Base-by-base conservation (phyloP, 208 protist genomes). In the Wallacemonas rigidus region DNA sequence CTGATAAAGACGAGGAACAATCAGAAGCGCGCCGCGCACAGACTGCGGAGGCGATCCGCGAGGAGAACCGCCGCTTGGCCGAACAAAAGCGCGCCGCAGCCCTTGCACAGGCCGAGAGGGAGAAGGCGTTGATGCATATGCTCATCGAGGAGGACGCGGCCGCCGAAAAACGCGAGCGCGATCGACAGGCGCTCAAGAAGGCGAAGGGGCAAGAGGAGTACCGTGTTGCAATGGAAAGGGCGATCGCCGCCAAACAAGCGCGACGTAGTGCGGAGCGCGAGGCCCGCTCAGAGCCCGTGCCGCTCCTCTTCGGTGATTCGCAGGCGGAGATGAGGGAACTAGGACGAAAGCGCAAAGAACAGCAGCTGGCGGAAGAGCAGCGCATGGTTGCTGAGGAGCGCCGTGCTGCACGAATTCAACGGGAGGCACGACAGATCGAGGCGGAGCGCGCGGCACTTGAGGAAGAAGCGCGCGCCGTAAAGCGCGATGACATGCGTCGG, bases 61-160 rank as follows among this genome's bases (percentile, higher is more conserved):
- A 83, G 53, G 75, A 75, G 56, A 56, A 86, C 15, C 74, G 67
- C 14, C 67, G 72, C 17, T 70, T 78, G 62, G 81, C 70, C 0
- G 73, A 81, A 61, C 62, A 79, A 60, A 79, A 71, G 55, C 71
- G 67, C 35, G 65, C 58, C 40, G 44, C 51, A 14, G 54, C 64
- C 12, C 54, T 43, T 36, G 17, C 35, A 2, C 61, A 79, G 41
- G 45, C 61, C 3, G 63, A 63, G 56, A 56, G 7, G 36, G 75
- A 83, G 43, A 48, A 51, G 70, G 72, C 69, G 17, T 36, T 69
- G 4, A 75, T 61, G 39, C 68, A 50, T 77, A 58, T 50, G 43
- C 57, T 73, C 40, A 54, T 54, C 57, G 62, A 61, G 26, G 79
- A 61, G 15, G 74, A 58, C 15, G 65, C 45, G 9, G 53, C 35